phyloP scores from a whole-genome alignment of 495 filamentous ascomycete species.

The Usnea hakonensis region DNA sequence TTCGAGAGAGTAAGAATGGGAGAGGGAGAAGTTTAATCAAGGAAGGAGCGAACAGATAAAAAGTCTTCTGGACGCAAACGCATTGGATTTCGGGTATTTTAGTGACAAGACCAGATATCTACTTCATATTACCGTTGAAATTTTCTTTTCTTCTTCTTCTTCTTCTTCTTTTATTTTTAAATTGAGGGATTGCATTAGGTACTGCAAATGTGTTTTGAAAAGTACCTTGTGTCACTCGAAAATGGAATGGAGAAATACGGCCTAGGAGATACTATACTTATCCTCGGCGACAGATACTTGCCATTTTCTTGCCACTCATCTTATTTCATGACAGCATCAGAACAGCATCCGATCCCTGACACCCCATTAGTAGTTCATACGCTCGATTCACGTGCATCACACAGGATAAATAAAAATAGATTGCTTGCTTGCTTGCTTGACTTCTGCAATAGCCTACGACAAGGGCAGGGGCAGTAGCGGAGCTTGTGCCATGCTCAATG shows the following conservation, averaged over 20 bases:
- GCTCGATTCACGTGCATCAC: not conserved
- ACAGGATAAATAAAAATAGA: slow-evolving; percentile 5
- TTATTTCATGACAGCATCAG: not conserved
- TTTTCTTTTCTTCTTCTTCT: too few species aligned
- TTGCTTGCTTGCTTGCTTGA: slow-evolving; percentile 3
- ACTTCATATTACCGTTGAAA: too few species aligned
- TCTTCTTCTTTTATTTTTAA: too few species aligned
- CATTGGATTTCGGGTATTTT: too few species aligned
- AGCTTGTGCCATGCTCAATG: slow-evolving; percentile 4
- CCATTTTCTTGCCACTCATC: not conserved
- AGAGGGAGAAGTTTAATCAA: not conserved
- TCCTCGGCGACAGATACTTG: not conserved
- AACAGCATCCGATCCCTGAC: not conserved
- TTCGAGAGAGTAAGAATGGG: not conserved
- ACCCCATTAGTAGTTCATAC: not conserved
- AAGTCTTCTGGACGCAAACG: not conserved
- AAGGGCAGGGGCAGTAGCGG: slow-evolving; percentile 2
- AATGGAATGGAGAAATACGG: too few species aligned
- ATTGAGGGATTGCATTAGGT: not conserved
- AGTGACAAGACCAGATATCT: too few species aligned
- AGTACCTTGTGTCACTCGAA: not conserved
- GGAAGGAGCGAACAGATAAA: slow-evolving; percentile 9
- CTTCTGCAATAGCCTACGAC: slow-evolving; percentile 9
- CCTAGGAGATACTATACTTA: not conserved
- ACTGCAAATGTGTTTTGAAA: not conserved